These are phyloP conservation scores for Chaetomiaceae sp. DNA, from an alignment of 2,329 filamentous ascomycete genomes.

Conservation along the genomic window DNA sequence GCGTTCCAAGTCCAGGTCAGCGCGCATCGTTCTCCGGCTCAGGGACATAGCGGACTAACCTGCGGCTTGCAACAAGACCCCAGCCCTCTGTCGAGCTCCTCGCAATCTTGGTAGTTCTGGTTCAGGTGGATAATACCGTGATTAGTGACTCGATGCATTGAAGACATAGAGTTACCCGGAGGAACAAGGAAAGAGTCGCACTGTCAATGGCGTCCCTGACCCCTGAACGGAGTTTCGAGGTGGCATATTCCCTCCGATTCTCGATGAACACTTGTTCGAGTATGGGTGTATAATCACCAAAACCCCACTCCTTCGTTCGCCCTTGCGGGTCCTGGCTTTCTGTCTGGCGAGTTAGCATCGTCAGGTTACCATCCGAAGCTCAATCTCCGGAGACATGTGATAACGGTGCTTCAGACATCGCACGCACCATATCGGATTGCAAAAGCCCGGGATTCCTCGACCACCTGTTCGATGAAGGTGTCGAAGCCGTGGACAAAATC, in stretches of 20 bases:
- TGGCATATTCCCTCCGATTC: neutral
- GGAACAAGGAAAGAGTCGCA: neutral
- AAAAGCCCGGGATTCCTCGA: neutral
- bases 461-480: neutral
- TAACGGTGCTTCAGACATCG: neutral
- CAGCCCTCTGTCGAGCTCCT: neutral
- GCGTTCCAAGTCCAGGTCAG: neutral
- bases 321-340: neutral
- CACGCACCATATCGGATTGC: neutral
- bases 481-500: conserved; percentile 1
- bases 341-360: neutral
- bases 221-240: neutral
- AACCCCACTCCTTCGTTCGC: too few relatives aligned
- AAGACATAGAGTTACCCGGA: too few relatives aligned
- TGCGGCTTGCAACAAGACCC: neutral
- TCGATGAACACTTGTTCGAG: neutral
- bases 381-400: too few relatives aligned
- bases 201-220: neutral
- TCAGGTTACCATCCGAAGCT: neutral
- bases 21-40: too few relatives aligned
- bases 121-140: neutral
- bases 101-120: neutral
- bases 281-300: neutral
- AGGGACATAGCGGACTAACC: neutral
- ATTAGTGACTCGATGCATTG: too few relatives aligned